Conservation (phyloP, 805 yeast species). For the Cyberlindnera bimundalis region DNA sequence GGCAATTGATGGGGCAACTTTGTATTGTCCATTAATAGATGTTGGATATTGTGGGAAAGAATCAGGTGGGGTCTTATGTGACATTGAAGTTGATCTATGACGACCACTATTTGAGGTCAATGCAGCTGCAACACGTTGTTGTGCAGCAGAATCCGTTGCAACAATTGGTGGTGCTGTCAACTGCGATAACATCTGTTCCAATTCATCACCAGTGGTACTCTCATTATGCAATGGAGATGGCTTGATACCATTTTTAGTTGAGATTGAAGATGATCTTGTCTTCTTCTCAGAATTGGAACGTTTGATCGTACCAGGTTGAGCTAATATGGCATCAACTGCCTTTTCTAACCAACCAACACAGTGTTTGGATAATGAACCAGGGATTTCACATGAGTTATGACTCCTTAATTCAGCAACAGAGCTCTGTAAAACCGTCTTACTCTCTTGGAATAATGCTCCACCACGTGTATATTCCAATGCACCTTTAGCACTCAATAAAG, state of each 20-base stretch:
- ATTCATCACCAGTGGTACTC: constrained; percentile 16
- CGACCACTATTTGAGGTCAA: constrained; percentile 2
- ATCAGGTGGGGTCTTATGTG: constrained; percentile 15
- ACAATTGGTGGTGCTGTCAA: constrained; percentile 28
- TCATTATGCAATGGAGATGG: constrained; percentile 19
- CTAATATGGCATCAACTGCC: constrained; percentile 58
- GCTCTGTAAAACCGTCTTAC: constrained; percentile 51
- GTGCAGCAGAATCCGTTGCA: constrained; percentile 10
- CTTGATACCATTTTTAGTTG: constrained; percentile 7
- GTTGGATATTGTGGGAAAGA: background rate
- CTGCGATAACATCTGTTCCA: constrained; percentile 28
- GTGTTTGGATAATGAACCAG: constrained; percentile 59
- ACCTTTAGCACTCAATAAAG: constrained; percentile 67
- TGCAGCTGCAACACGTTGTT: constrained; percentile 10
- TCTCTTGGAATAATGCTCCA: constrained; percentile 73
- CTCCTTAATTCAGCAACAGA: constrained; percentile 46
- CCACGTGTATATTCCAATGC: constrained; percentile 80
- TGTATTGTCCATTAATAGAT: constrained; percentile 3
- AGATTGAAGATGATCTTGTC: constrained; percentile 10
- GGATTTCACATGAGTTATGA: constrained; percentile 42
- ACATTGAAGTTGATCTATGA: constrained; percentile 13
- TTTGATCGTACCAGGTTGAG: constrained; percentile 12
- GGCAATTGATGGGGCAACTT: constrained; percentile 10
- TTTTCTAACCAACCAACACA: constrained; percentile 55
- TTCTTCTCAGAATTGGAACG: constrained; percentile 16